Evolutionary conservation across 805 yeast genomes (phyloP), one percentile per base, ranked within the genome.

Genomic region (Maudiozyma bulderi): DNA sequence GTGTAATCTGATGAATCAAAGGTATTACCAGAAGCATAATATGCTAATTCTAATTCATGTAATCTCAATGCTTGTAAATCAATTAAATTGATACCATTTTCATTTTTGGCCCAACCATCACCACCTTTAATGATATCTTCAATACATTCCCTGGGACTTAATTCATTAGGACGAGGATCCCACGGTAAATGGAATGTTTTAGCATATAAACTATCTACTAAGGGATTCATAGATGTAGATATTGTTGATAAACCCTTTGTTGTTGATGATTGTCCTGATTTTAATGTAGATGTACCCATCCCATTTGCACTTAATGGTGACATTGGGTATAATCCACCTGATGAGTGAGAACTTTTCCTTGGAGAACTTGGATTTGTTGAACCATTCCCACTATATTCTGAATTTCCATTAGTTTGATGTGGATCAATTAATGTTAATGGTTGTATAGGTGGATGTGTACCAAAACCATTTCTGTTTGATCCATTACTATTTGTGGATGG

Each of bases 51-150:
- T 46, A 59, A 20, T 44, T 64, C 66, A 14, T 57, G 53, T 34
- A 64, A 43, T 42, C 55, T 53, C 40, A 64, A 50, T 6, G 67
- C 65, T 39, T 64, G 65, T 15, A 64, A 49, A 51, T 65, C 69
- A 28, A 65, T 60, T 30, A 65, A 41, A 42, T 57, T 58, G n/a
- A 62, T 52, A n/a, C 69, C 69, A 32, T 63, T 64, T 45, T 66
- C 70, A 49, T 65, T 65, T 47, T 60, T 64, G 29, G 75, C 77
- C 82, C 82, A 82, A 2, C 88, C 93, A 46, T 78, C 76, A 0
- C 86, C 85, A 32, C 86, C 84, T 31, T 76, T 73, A 50, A 86
- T 75, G 2, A 90, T 84, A 63, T 87, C 95, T 33, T 80, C 80
- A 9, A 89, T 73, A 53, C 90, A 78, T 50, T 82, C 86, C 45